Percentiles rank a stretch among this genome's conserved stretches.
Conservation (phyloP, 2,329 filamentous ascomycete species). For the Xylaria sp. region DNA sequence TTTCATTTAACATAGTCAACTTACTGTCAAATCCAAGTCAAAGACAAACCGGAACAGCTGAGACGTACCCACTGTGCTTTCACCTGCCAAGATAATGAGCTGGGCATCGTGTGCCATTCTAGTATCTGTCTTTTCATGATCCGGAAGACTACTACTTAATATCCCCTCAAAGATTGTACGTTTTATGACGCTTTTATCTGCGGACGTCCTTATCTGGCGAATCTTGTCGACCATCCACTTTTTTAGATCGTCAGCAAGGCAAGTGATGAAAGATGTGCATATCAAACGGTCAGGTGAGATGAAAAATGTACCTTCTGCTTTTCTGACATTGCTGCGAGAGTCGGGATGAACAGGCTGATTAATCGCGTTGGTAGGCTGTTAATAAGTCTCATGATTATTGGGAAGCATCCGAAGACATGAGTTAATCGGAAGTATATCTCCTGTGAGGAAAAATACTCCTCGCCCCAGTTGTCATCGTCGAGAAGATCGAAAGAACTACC, state of each 20-base stretch:
- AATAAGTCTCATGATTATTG: slow-evolving; percentile 38
- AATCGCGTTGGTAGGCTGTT: slow-evolving; percentile 25
- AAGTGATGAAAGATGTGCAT: not conserved
- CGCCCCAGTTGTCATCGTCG: slow-evolving; percentile 32
- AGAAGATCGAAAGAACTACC: slow-evolving; percentile 38
- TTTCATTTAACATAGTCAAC: slow-evolving; percentile 1
- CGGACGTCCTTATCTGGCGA: slow-evolving; percentile 34
- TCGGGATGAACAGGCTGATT: slow-evolving; percentile 34
- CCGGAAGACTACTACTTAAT: slow-evolving; percentile 33
- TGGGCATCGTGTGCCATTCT: slow-evolving; percentile 40
- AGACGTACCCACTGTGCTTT: slow-evolving; percentile 35
- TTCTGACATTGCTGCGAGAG: slow-evolving; percentile 24
- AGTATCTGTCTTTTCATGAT: slow-evolving; percentile 35
- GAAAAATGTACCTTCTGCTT: slow-evolving; percentile 22
- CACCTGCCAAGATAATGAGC: slow-evolving; percentile 31
- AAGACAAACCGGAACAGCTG: not conserved
- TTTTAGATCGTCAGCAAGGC: not conserved
- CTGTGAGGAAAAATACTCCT: slow-evolving; percentile 13
- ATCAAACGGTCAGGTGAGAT: not conserved
- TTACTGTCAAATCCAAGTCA: not conserved
- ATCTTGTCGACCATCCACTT: slow-evolving; percentile 6
- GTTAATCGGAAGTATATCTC: slow-evolving; percentile 4
- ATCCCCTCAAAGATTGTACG: slow-evolving; percentile 46
- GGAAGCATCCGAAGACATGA: slow-evolving; percentile 30
- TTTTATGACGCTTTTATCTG: slow-evolving; percentile 31